Evolutionary conservation across 1,284 basidiomycete species (phyloP).

Genomic region (Ganoderma leucocontextum): DNA sequence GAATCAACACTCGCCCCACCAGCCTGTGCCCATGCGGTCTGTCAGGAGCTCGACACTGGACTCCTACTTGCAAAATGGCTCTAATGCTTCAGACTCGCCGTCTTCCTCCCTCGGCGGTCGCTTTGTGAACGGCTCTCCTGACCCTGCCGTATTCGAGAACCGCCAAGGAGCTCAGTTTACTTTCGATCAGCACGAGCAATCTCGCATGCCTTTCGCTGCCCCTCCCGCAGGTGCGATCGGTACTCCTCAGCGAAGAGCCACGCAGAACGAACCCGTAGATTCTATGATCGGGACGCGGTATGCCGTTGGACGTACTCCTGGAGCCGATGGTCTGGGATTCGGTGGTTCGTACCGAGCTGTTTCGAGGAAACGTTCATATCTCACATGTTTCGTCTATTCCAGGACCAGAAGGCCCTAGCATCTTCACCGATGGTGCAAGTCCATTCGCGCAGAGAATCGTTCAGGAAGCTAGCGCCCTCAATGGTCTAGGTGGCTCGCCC

Average conservation of each 20-base stretch:
- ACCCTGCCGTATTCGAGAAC: slow-evolving; percentile 63
- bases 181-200: slow-evolving; percentile 44
- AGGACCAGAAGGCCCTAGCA: slow-evolving; percentile 19
- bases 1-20: slow-evolving; percentile 61
- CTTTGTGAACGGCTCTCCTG: slow-evolving; percentile 73
- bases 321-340: slow-evolving; percentile 28
- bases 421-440: slow-evolving; percentile 18
- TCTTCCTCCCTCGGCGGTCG: slow-evolving; percentile 73
- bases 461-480: slow-evolving; percentile 21
- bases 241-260: slow-evolving; percentile 32
- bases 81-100: slow-evolving; percentile 69
- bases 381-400: background rate
- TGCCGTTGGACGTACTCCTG: slow-evolving; percentile 21
- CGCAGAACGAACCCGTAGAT: slow-evolving; percentile 36
- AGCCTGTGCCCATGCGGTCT: slow-evolving; percentile 68
- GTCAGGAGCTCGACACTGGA: slow-evolving; percentile 68
- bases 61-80: slow-evolving; percentile 59
- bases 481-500: slow-evolving; percentile 23
- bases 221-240: slow-evolving; percentile 23
- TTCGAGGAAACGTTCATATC: background rate
- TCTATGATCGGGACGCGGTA: slow-evolving; percentile 21
- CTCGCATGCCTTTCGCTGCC: slow-evolving; percentile 35
- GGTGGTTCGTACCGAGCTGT: slow-evolving; percentile 18
- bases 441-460: slow-evolving; percentile 25
- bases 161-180: slow-evolving; percentile 51